Evolutionary conservation across 192 early-diverging fungal genomes (phyloP).

Genomic region (Podila horticola): DNA sequence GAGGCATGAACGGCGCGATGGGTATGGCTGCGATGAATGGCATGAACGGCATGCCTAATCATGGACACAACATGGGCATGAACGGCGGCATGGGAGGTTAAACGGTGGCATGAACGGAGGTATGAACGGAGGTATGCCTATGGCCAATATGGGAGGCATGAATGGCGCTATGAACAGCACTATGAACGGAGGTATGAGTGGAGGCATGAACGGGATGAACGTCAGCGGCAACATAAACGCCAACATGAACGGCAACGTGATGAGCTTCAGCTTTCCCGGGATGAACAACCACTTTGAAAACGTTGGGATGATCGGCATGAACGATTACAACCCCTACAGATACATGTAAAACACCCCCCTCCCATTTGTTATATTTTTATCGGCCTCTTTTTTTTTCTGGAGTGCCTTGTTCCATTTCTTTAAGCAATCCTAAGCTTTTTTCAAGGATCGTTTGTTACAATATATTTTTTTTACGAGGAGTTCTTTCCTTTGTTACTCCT

Average conservation of each 20-base stretch:
- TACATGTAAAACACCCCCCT: conserved; percentile 55
- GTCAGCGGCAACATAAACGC: conserved; percentile 1
- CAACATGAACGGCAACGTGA: conserved; percentile 48
- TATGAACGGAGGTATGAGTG: no score
- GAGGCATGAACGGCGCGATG: conserved; percentile 9
- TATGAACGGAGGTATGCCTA: conserved; percentile 9
- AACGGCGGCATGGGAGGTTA: conserved; percentile 14
- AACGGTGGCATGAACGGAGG: conserved; percentile 7
- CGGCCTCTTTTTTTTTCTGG: no score
- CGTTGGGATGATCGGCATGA: conserved; percentile 60
- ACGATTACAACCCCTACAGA: conserved; percentile 51
- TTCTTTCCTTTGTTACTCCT: no score
- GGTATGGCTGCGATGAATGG: conserved; percentile 1
- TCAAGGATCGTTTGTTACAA: no score
- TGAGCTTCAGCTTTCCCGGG: conserved; percentile 47
- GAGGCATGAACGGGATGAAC: conserved; percentile 21
- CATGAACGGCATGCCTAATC: conserved; percentile 16
- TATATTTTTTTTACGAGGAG: no score
- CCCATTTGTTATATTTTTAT: no score
- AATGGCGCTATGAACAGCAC: no score
- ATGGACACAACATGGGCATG: conserved; percentile 17
- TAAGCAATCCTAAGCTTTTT: no score
- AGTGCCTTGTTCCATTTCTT: no score
- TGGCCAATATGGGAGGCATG: no score
- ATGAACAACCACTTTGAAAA: conserved; percentile 56